phyloP scores from a whole-genome alignment of 108 stramenopile genomes.

The Discostella pseudostelligera region DNA sequence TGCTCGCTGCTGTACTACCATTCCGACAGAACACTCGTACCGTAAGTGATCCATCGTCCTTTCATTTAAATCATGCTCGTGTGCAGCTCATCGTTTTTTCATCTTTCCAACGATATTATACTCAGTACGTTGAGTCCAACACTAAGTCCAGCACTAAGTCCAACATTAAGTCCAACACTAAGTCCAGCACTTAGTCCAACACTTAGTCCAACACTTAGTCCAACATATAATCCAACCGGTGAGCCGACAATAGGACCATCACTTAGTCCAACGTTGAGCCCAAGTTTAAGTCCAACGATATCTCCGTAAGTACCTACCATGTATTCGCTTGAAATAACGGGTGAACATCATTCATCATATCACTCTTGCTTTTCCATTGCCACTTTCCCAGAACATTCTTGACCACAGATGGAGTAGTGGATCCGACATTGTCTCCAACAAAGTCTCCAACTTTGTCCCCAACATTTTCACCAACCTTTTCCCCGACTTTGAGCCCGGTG shows the following conservation, averaged over 20 bases:
- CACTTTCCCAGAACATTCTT: background rate
- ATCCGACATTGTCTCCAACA: constrained; percentile 5
- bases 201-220: background rate
- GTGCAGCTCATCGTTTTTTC: too few relatives aligned
- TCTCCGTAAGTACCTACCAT: too few relatives aligned
- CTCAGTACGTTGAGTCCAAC: background rate
- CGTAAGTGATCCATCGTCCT: background rate
- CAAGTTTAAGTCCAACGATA: too few relatives aligned
- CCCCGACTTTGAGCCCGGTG: constrained; percentile 12
- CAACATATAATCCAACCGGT: too few relatives aligned
- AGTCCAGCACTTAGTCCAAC: too few relatives aligned
- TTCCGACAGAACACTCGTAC: background rate
- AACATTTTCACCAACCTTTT: constrained; percentile 10
- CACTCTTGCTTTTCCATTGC: background rate
- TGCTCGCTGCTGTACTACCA: background rate
- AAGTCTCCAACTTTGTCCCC: constrained; percentile 11
- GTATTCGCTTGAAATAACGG: too few relatives aligned
- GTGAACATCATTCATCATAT: too few relatives aligned
- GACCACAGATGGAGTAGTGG: too few relatives aligned
- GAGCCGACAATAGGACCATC: background rate
- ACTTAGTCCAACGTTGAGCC: background rate
- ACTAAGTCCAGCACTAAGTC: too few relatives aligned
- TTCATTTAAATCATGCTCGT: background rate
- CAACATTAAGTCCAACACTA: too few relatives aligned
- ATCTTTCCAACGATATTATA: too few relatives aligned